Evolutionary conservation across 169 alveolate genomes (phyloP).

Genomic region (Plasmodium coatneyi): DNA sequence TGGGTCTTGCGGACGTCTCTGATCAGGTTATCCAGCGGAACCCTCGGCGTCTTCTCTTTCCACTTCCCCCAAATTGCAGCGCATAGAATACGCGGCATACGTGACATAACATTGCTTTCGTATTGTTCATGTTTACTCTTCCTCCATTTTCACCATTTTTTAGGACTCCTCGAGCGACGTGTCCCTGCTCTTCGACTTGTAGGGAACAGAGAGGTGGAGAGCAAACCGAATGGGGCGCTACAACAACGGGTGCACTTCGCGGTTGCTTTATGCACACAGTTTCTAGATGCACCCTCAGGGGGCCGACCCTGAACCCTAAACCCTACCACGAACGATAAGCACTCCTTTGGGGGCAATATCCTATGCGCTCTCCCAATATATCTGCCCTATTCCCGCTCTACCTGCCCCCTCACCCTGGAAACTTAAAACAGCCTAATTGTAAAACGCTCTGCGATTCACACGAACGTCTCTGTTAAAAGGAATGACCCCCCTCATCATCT

Average conservation of each 20-base stretch:
- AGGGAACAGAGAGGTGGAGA: background rate
- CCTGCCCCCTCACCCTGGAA: no score
- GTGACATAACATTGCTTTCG: background rate
- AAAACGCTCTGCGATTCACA: background rate
- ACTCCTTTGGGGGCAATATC: no score
- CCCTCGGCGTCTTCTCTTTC: background rate
- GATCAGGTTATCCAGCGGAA: background rate
- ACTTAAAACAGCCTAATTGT: background rate
- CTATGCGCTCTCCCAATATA: no score
- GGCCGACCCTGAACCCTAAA: no score
- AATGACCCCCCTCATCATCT: background rate
- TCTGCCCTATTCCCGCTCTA: no score
- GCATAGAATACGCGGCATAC: background rate
- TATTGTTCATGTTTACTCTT: background rate
- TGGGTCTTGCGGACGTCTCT: background rate
- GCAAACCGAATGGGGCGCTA: background rate
- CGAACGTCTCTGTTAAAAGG: background rate
- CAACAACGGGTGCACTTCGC: background rate
- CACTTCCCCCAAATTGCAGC: background rate
- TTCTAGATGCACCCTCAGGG: background rate
- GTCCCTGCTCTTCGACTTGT: conserved; percentile 51
- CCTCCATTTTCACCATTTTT: background rate
- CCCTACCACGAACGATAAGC: no score
- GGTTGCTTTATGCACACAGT: no score
- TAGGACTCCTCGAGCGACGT: conserved; percentile 54